Conservation (phyloP, 1,284 basidiomycete genomes). For the Chondrostereum purpureum region DNA sequence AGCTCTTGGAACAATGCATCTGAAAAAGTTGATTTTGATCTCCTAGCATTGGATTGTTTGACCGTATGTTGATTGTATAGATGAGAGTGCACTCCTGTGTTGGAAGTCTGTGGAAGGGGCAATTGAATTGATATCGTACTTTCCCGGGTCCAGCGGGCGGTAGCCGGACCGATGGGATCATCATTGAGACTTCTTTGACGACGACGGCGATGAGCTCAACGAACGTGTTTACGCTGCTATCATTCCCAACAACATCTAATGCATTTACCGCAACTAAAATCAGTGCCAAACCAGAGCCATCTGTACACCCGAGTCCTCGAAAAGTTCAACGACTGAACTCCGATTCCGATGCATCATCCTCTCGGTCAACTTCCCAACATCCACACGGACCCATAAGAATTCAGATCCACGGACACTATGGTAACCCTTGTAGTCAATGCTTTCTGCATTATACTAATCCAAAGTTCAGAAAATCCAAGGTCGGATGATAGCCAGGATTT, state of each 20-base stretch:
- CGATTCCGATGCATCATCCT: constrained; percentile 57
- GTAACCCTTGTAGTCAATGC: constrained; percentile 23
- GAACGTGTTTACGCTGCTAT: constrained; percentile 38
- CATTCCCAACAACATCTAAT: constrained; percentile 45
- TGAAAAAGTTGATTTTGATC: no score
- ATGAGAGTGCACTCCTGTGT: no score
- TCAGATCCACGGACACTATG: constrained; percentile 33
- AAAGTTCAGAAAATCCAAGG: no score
- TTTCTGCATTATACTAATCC: background rate
- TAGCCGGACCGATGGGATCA: background rate
- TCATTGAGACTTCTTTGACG: background rate
- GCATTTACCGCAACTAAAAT: constrained; percentile 41
- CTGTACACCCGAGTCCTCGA: constrained; percentile 52
- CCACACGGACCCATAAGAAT: constrained; percentile 34
- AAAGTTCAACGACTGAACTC: constrained; percentile 59
- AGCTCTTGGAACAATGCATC: no score
- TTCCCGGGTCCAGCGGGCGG: no score
- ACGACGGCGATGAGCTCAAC: constrained; percentile 22
- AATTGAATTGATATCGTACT: no score
- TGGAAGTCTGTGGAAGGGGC: no score
- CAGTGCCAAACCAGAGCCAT: constrained; percentile 34
- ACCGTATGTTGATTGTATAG: no score
- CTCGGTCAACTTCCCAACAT: constrained; percentile 23
- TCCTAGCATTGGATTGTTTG: no score
- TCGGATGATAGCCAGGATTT: constrained; percentile 6